Evolutionary conservation across 2,329 filamentous ascomycete genomes (phyloP), one percentile per base, ranked within the genome.

Genomic region (Diaporthe longicolla): DNA sequence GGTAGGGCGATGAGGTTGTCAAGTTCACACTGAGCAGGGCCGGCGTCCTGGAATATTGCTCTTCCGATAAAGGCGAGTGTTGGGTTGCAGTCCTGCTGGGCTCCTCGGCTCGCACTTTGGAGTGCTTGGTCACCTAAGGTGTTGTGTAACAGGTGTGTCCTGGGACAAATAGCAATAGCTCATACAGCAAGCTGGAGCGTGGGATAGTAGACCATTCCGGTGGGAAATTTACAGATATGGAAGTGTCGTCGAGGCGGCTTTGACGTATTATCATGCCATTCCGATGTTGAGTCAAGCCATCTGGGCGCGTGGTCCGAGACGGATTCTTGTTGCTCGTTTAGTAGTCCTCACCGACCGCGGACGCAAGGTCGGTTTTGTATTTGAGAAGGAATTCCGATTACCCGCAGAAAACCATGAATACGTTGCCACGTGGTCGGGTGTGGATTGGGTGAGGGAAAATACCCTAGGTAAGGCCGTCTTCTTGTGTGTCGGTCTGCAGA

Each of bases 391-490:
- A 40, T 13, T 21, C 4, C 48, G 7, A 26, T 8, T 54, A 45
- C 48, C 63, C 63, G 48, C n/a, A 21, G 32, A 17, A 54, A 54
- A 40, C 48, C 63, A 29, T 29, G 32, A 54, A 24, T 29, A 54
- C 32, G 63, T 45, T 40, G 63, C 63, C 63, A 68, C 63, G 63
- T 68, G 63, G 63, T 68, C 15, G 48, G 32, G 63, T 68, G 63
- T 54, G 63, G 63, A 29, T 68, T 68, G 48, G 40, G 32, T 17
- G 9, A 54, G 48, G 15, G 17, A 54, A 54, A 32, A 11, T 6
- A n/a, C n/a, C n/a, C n/a, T n/a, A n/a, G n/a, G n/a, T n/a, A 35
- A 54, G 43, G 63, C 32, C 4, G 48, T 40, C n/a, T 54, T 3
- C 13, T 11, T 21, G 32, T 26, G 48, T 54, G 63, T 68, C 63